Evolutionary conservation across 331 rosid genomes (phyloP), one percentile per base, ranked within the genome.

Genomic region (Quercus phellos): DNA sequence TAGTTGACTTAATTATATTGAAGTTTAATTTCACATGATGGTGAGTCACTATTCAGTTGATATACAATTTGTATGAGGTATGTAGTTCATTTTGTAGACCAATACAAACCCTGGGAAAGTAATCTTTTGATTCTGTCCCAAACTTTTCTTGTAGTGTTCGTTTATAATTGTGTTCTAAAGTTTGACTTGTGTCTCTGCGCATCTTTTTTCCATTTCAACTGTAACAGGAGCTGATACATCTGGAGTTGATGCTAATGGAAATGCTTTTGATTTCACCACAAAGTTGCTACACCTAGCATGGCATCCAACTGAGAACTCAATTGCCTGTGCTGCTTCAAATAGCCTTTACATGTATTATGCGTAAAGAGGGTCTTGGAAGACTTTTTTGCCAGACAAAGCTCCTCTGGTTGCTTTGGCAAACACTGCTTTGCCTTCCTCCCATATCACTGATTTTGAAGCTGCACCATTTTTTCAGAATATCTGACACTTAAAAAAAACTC

Each of bases 281-380:
- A 87, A 89, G 84, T 77, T 89, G 80, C 89, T 89, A 59, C 93
- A 85, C 82, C 83, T 87, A 59, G 93, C 91, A 56, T 89, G 93
- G 91, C 93, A 89, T 75, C 91, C 90, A 19, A 61, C 91, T 32
- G 91, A 87, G 74, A 84, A 87, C 71, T 78, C 91, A 27, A 76
- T 89, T 17, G 93, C 91, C 64, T 87, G 93, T 82, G 91, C 91
- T 72, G 90, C 91, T 68, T 83, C 90, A 58, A 89, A 89, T 73
- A 89, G 90, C 87, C 89, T 89, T 70, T 87, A 85, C 83, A 82
- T 87, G 90, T 89, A 89, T 75, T 84, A 87, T 55, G 93, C 93
- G 26, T 89, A 76, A 73, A 78, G 59, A 71, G 61, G 77, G 83
- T 59, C 35, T 4, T 26, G 77, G 82, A 64, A 78, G 27, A 78